Base-by-base conservation (phyloP, 495 filamentous ascomycete species). In the Trichoderma asperelloides region DNA sequence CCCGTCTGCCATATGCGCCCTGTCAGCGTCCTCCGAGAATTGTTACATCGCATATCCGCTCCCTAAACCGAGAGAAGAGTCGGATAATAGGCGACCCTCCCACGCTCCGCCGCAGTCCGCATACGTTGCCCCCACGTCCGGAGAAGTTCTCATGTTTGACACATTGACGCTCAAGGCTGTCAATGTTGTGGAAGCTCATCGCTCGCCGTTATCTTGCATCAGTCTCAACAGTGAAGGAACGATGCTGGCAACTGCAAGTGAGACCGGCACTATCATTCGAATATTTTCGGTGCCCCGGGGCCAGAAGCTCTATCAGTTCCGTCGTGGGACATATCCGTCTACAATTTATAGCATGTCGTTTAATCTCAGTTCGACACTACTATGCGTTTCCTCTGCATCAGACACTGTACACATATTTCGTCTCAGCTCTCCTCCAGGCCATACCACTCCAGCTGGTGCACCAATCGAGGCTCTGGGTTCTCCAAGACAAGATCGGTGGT, bases 291-390 rank as follows among this genome's bases (percentile, higher is more conserved):
- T 98, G 5, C 96, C 95, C 4, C 84, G 87, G 66, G 93, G 90
- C 6, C 88, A 92, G 70, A 98, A 96, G 74, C 85, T 98, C 21
- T 97, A 89, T 71, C 94, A 98, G 73, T 98, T 98, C 75, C 87
- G 95, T 66, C 85, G 95, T 69, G 95, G 95, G 30, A 96, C 93
- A 12, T 96, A 96, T 76, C 95, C 95, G 0, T 91, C 92, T 3
- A 87, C 90, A 25, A 98, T 98, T 68, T 97, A 90, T 77, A 96
- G 92, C 86, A 97, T 98, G 95, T 95, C 92, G n/a, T 98, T 98
- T 81, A 98, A 98, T 75, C 85, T 91, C 18, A 93, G 89, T 40
- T 96, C 92, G 4, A 95, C 94, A 8, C 83, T 98, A 2, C 87
- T 98, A 43, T 96, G 92, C 71, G 93, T 98, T 66, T 97, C 94